Base-by-base conservation (phyloP, 768 basidiomycete species). In the Artomyces pyxidatus region DNA sequence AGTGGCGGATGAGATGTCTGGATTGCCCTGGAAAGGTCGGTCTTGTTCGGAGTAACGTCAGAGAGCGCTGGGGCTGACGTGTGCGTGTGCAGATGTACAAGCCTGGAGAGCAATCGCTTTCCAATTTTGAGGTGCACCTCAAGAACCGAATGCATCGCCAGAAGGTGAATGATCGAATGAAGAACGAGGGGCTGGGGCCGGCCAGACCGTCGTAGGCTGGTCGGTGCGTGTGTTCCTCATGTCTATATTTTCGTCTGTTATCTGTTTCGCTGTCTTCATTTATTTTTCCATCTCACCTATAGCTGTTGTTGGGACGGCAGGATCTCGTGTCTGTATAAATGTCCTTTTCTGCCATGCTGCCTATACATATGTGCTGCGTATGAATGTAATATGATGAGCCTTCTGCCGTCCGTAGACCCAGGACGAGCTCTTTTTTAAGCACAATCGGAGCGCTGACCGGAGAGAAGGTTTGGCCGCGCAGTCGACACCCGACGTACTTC, bases 21-120 rank as follows among this genome's bases (percentile, higher is more conserved):
- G 92, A 96, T 64, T 94, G 92, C 66, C 92, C 92, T 56, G 91
- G 91, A 60, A 95, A 93, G 77, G 91, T 90, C 52, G 23, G 73
- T 61, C 16, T 37, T 22, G 37, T 26, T n/a, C 19, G 11, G n/a
- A 14, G 38, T 28, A 42, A 42, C 16, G 14, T 17, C 28, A 29
- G 29, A 21, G n/a, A 27, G n/a, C 45, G 25, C 47, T 16, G 27
- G 35, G n/a, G 11, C 22, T 53, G 40, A 52, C n/a, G n/a, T 21
- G 8, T n/a, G 32, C n/a, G 28, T 37, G 29, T 21, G 14, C 14
- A 50, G 44, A 37, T 53, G 16, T 55, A 48, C 52, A 58, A 28
- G 52, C 52, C 45, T 12, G 30, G 28, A 49, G 37, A 59, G 29
- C 49, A 49, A 66, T 88, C 88, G 10, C 66, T 97, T 42, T 72